Conservation (phyloP, 176 grass and related monocot species). For the Oryza meyeriana region DNA sequence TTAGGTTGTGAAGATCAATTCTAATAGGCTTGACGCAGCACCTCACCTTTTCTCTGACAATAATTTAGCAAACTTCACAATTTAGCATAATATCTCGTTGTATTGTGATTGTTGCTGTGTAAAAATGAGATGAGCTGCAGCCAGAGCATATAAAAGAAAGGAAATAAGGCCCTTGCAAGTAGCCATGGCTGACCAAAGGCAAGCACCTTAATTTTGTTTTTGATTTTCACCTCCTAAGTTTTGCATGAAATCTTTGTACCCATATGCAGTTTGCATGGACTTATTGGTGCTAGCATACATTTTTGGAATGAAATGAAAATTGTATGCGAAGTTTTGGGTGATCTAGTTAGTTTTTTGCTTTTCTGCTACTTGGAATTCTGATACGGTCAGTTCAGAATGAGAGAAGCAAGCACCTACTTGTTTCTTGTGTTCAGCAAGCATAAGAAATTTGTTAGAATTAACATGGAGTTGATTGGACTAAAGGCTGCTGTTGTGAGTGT, state of each 20-base stretch:
- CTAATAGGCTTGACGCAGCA: not conserved
- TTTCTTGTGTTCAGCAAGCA: not conserved
- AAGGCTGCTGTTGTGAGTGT: not conserved
- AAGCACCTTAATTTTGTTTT: not conserved
- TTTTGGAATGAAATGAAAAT: conserved; percentile 16
- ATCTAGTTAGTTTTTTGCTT: not conserved
- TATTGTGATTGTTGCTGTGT: not conserved
- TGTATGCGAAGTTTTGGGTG: not conserved
- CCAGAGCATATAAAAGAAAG: not conserved
- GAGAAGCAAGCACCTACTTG: not conserved
- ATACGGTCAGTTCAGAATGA: not conserved
- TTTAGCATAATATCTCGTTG: not conserved
- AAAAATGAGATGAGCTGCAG: not conserved
- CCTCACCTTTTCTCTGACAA: not conserved
- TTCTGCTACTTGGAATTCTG: not conserved
- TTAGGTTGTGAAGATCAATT: conserved; percentile 1
- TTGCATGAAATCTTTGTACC: not conserved
- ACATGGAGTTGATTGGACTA: too few species aligned
- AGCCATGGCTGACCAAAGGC: not conserved
- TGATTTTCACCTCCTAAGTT: not conserved
- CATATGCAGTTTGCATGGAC: not conserved
- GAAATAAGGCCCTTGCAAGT: not conserved
- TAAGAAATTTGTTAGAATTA: not conserved
- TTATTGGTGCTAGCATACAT: not conserved
- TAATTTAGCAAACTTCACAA: not conserved